Evolutionary conservation across 1,139 yeast genomes (phyloP).

Genomic region (Yamadazyma epiphylla): DNA sequence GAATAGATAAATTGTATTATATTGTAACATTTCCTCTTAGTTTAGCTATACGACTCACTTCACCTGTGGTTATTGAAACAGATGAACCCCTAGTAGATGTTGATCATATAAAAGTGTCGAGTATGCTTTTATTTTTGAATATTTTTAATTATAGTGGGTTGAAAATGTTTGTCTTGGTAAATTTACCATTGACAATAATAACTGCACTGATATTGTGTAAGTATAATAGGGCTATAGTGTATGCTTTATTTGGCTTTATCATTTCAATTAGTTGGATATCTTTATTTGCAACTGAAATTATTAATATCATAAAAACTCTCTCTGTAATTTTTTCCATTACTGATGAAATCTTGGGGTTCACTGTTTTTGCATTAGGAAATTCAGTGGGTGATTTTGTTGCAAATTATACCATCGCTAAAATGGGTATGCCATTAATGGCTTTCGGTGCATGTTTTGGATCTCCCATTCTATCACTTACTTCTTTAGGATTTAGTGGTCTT

Average conservation of each 20-base stretch:
- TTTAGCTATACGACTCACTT: neutral
- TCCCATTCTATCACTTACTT: conserved; percentile 57
- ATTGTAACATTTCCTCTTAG: neutral
- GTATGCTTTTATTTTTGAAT: neutral
- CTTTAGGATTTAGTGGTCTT: conserved; percentile 57
- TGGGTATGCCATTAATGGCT: conserved; percentile 93
- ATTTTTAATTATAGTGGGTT: neutral
- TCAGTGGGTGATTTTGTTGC: conserved; percentile 88
- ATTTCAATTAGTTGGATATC: conserved; percentile 73
- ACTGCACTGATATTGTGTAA: conserved; percentile 1
- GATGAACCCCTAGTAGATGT: neutral
- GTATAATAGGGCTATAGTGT: conserved; percentile 6
- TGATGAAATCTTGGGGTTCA: conserved; percentile 78
- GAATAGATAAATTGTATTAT: too few species aligned
- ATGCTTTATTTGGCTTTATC: conserved; percentile 57
- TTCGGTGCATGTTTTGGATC: conserved; percentile 95
- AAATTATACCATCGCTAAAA: conserved; percentile 73
- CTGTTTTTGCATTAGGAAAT: conserved; percentile 90
- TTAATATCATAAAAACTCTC: conserved; percentile 60
- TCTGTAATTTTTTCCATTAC: conserved; percentile 61
- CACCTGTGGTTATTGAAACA: neutral
- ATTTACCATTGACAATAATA: conserved; percentile 1
- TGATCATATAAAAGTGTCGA: neutral
- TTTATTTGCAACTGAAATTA: conserved; percentile 71
- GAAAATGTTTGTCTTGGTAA: neutral